Evolutionary conservation across 768 basidiomycete species (phyloP).

Genomic region (Steccherinum ochraceum): DNA sequence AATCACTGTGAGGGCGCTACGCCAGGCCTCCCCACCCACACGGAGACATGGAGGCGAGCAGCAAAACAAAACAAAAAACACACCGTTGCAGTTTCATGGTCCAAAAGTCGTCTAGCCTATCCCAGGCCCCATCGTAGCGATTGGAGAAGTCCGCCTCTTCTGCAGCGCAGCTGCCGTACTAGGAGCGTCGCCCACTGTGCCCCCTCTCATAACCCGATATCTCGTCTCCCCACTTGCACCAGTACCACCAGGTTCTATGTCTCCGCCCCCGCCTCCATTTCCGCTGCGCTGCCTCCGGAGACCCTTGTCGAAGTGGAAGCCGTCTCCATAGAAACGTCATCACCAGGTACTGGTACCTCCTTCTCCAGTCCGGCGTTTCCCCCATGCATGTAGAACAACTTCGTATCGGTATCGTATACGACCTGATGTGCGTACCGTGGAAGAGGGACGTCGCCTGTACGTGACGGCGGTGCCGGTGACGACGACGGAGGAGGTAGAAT

Average conservation of each 20-base stretch:
- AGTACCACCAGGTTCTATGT: constrained; percentile 17
- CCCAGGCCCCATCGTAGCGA: constrained; percentile 26
- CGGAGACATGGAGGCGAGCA: too few relatives aligned
- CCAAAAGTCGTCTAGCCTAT: constrained; percentile 75
- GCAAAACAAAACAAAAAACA: constrained; percentile 15
- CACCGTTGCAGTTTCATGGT: constrained; percentile 63
- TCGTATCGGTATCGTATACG: constrained; percentile 57
- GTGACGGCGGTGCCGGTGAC: neutral
- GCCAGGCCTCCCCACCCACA: too few relatives aligned
- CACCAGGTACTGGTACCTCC: constrained; percentile 6
- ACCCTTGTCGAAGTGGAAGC: neutral
- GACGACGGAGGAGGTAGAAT: constrained; percentile 32
- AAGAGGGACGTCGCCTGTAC: constrained; percentile 35
- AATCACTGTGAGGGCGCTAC: neutral
- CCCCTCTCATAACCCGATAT: neutral
- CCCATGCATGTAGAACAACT: constrained; percentile 64
- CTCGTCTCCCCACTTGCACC: constrained; percentile 9
- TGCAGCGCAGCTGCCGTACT: constrained; percentile 7
- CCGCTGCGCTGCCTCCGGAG: constrained; percentile 37
- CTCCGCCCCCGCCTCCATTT: constrained; percentile 10
- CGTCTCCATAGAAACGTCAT: neutral
- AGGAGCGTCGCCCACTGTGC: too few relatives aligned
- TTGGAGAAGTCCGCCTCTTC: neutral
- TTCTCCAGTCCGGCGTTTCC: constrained; percentile 55
- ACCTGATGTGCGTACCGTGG: constrained; percentile 78